A percentile compares a stretch with the other conserved stretches of the same genome.
Evolutionary conservation across 2,329 filamentous ascomycete genomes (phyloP).

Genomic region (Penicillium sp.): DNA sequence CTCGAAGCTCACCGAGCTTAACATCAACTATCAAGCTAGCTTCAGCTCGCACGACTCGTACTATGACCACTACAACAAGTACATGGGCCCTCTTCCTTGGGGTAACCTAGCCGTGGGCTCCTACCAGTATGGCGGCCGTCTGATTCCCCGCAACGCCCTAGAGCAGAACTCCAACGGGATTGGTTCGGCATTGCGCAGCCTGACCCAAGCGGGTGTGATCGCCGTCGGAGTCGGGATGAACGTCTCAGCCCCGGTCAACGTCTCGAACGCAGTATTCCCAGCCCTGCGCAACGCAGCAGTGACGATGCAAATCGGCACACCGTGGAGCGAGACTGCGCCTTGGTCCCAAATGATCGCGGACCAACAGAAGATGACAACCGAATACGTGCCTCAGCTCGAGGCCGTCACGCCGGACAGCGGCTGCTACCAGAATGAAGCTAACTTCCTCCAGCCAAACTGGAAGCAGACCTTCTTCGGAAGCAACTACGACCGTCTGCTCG

Average conservation of each 20-base stretch:
- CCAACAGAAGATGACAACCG: constrained; percentile 42
- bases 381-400: constrained; percentile 41
- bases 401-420: constrained; percentile 41
- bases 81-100: constrained; percentile 33
- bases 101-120: constrained; percentile 28
- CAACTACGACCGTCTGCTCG: constrained; percentile 40
- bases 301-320: constrained; percentile 36
- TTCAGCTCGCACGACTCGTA: constrained; percentile 35
- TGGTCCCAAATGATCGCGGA: constrained; percentile 38
- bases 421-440: constrained; percentile 46
- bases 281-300: constrained; percentile 42
- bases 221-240: constrained; percentile 44
- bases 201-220: constrained; percentile 36
- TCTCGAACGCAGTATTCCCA: constrained; percentile 43
- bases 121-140: constrained; percentile 35
- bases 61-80: constrained; percentile 36
- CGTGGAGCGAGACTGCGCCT: constrained; percentile 42
- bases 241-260: constrained; percentile 37
- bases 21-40: constrained; percentile 34
- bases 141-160: constrained; percentile 39
- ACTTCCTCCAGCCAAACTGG: constrained; percentile 44
- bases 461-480: constrained; percentile 45
- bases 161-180: constrained; percentile 32
- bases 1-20: constrained; percentile 39
- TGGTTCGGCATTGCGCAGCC: constrained; percentile 33